Percentiles rank a stretch among this genome's conserved stretches.
These are phyloP conservation scores for Neurospora africana DNA, from an alignment of 495 filamentous ascomycete species.

Conservation along the genomic window DNA sequence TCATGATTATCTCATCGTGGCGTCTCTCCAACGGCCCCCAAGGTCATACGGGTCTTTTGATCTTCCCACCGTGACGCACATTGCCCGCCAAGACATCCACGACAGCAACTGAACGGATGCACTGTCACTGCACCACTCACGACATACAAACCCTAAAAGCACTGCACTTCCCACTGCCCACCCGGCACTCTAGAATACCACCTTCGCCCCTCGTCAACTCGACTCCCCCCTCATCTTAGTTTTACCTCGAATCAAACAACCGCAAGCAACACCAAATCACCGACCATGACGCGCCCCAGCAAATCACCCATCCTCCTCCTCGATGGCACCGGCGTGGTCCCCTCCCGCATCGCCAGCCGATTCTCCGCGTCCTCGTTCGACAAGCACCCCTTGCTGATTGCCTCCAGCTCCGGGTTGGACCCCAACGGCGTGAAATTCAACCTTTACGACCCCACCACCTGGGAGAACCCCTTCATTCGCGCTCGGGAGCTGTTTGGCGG, in stretches of 20 bases:
- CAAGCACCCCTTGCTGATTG: slow-evolving; percentile 23
- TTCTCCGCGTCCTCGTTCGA: slow-evolving; percentile 13
- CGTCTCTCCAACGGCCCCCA: not conserved
- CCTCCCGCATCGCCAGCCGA: slow-evolving; percentile 29
- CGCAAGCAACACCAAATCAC: not conserved
- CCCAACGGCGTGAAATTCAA: slow-evolving; percentile 32
- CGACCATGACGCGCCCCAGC: not conserved
- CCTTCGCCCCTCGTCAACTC: not conserved
- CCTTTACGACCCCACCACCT: slow-evolving; percentile 36
- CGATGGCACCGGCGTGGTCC: slow-evolving; percentile 40
- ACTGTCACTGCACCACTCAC: not conserved
- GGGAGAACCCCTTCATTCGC: slow-evolving; percentile 18
- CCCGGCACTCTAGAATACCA: not conserved
- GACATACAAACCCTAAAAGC: not conserved
- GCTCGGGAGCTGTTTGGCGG: not conserved
- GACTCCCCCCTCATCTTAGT: not conserved
- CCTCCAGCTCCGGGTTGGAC: slow-evolving; percentile 16
- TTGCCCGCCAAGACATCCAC: not conserved
- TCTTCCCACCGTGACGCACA: not conserved
- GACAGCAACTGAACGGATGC: not conserved
- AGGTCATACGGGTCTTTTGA: not conserved
- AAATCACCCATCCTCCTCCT: slow-evolving; percentile 28
- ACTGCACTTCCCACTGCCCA: not conserved
- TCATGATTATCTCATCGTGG: not conserved
- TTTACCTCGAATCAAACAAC: not conserved